Conservation (phyloP, 495 filamentous ascomycete species). For the Neurospora cerealis region DNA sequence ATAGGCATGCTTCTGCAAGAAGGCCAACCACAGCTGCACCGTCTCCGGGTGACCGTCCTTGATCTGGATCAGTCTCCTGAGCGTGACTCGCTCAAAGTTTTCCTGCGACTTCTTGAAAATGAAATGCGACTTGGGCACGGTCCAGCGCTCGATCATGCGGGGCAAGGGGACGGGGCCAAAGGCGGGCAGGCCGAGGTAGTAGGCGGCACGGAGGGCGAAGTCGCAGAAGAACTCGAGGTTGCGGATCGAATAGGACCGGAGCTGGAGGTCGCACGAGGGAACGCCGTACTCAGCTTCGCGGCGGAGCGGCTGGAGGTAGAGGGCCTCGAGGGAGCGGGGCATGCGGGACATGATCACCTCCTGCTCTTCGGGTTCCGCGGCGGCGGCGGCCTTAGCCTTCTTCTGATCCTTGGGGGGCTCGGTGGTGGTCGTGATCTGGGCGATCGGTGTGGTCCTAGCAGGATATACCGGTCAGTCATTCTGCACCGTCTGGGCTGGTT, state of each 20-base stretch:
- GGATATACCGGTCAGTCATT: background rate
- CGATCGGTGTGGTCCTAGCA: background rate
- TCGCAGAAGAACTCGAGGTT: constrained; percentile 93
- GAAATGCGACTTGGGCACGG: constrained; percentile 81
- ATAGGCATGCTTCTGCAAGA: constrained; percentile 79
- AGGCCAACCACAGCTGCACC: constrained; percentile 85
- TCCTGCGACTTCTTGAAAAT: constrained; percentile 96
- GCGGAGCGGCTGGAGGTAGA: constrained; percentile 78
- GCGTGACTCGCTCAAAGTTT: constrained; percentile 88
- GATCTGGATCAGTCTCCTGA: constrained; percentile 83
- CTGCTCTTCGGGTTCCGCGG: background rate
- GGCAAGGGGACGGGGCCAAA: constrained; percentile 85
- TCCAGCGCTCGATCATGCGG: constrained; percentile 81
- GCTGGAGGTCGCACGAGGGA: constrained; percentile 80
- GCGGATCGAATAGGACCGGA: constrained; percentile 82
- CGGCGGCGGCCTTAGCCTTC: background rate
- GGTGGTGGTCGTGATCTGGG: background rate
- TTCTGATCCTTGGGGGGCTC: background rate
- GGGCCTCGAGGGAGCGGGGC: constrained; percentile 47
- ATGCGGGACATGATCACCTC: constrained; percentile 12
- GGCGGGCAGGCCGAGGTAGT: constrained; percentile 82
- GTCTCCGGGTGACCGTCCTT: constrained; percentile 83
- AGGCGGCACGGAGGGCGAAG: constrained; percentile 89
- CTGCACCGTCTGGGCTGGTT: background rate
- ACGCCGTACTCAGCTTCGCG: constrained; percentile 62